Evolutionary conservation across 176 grass and related monocot genomes (phyloP), one percentile per base, ranked within the genome.

Genomic region (Tillandsia leiboldiana): DNA sequence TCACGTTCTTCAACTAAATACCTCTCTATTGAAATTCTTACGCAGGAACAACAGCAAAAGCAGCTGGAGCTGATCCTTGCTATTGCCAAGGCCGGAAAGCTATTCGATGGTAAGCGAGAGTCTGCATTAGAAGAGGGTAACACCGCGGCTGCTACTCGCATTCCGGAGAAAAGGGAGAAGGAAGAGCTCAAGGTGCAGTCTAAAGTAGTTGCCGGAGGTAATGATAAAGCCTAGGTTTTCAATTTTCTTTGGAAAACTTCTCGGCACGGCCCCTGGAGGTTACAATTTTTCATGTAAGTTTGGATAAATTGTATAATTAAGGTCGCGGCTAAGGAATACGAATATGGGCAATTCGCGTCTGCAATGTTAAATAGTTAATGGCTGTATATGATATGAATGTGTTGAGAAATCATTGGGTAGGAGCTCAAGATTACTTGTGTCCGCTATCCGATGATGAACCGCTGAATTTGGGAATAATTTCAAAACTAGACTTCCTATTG

Each of bases 31-130:
- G 33, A 42, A 42, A 42, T 61, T 23, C 17, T 71, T 59, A 33
- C 75, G 71, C 76, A 90, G 87, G 91, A 90, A 81, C 91, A 96
- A 79, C 91, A 96, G 15, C 79, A 90, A 67, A 96, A 91, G 77
- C 91, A 96, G 65, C 82, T 96, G 47, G 77, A 96, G 52, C 68
- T 90, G 33, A 87, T 91, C 75, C 82, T 96, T 59, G 82, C 87
- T 57, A 87, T 91, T 65, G 87, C 77, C 1, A 79, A 86, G 66
- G 71, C 70, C 64, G 70, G 78, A 51, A 90, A 50, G 50, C 26
- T 75, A 67, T 67, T 83, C 42, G 77, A 83, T 70, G 53, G 22
- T 18, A 82, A 81, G 28, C 49, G 33, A 7, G 77, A 28, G 63
- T 67, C 73, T 50, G 27, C 50, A 72, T 49, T 13, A 7, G 23